Base-by-base conservation (phyloP, 2,329 filamentous ascomycete genomes). In the Stylonectria norvegica region DNA sequence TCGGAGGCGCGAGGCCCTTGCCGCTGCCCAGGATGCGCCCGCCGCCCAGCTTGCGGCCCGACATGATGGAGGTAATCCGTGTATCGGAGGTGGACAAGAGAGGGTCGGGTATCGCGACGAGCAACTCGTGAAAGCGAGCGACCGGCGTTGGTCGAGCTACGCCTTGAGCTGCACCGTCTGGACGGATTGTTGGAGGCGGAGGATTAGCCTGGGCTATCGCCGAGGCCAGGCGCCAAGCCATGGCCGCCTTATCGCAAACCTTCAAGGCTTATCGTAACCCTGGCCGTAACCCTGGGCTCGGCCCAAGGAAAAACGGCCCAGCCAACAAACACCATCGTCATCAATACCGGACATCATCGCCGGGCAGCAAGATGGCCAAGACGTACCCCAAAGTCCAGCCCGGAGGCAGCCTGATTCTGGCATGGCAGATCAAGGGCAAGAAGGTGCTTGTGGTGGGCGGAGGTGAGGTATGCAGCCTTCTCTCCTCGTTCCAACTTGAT, bases 361-460 rank as follows among this genome's bases (percentile, higher is more conserved):
- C 40, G 35, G 34, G 17, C 25, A 15, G 19, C 44, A 48, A 31
- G 47, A 63, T 67, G 61, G 57, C 61, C 27, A 65, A 63, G 36
- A 63, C 76, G 36, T 96, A 86, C 60, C 89, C 90, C 42, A 74
- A 85, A 49, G 79, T 97, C 19, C 83, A 96, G 66, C 87, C 89
- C 41, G 91, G 91, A 36, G 93, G 90, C 43, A 97, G 91, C 47
- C 71, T 98, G 51, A 93, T 98, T 49, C 72, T 98, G 37, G 93
- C 93, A 60, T 98, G 91, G 90, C 93, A 97, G 70, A 83, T 95
- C 57, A 85, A 82, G 61, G 83, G 84, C 64, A 96, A 94, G 67
- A 81, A 82, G 50, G 85, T 97, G 12, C 71, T 98, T n/a, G 86
- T 98, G 4, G 81, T 98, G 6, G 93, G 93, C 50, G 93, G 93